Evolutionary conservation across 2,329 filamentous ascomycete genomes (phyloP), one percentile per base, ranked within the genome.

Genomic region (Phialophora macrospora): DNA sequence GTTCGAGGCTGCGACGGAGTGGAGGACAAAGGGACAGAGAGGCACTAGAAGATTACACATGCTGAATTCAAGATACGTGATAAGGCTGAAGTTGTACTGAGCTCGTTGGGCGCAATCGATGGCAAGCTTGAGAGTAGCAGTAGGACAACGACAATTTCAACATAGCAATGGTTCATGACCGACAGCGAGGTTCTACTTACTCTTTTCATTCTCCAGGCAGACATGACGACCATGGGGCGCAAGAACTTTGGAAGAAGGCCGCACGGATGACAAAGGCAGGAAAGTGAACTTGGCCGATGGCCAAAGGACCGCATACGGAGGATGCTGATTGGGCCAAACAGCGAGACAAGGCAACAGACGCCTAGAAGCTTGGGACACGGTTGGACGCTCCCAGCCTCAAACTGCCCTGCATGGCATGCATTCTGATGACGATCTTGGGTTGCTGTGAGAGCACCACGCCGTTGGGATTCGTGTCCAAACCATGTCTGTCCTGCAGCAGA

Each of bases 31-130:
- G 11, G 65, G 65, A 34, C 65, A 67, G 7, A 67, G 54, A 11
- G 65, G 65, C 17, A 67, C 34, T 11, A 67, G 46, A 2, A 67
- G 61, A 55, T 64, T 64, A 30, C 65, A 67, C 65, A 67, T 67
- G 52, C 12, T 54, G 34, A 20, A 20, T n/a, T 8, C 24, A 7
- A 46, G 55, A 17, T 7, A 46, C 7, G 24, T 44, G 20, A 32
- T 24, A 56, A 60, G 49, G 64, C 56, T 63, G 48, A 52, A 48
- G 24, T 60, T 32, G 59, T 30, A 51, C 12, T 2, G 20, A 51
- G 24, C 11, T 44, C 26, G 12, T 22, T 60, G 20, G 48, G 22
- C 2, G 46, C 12, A 9, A 3, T 26, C 17, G 24, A 20, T 12
- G 4, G 17, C 28, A 26, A 26, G 3, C 7, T 28, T 55, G 28